Base-by-base conservation (phyloP, 2,329 filamentous ascomycete genomes). In the Trichocomaceae sp. region DNA sequence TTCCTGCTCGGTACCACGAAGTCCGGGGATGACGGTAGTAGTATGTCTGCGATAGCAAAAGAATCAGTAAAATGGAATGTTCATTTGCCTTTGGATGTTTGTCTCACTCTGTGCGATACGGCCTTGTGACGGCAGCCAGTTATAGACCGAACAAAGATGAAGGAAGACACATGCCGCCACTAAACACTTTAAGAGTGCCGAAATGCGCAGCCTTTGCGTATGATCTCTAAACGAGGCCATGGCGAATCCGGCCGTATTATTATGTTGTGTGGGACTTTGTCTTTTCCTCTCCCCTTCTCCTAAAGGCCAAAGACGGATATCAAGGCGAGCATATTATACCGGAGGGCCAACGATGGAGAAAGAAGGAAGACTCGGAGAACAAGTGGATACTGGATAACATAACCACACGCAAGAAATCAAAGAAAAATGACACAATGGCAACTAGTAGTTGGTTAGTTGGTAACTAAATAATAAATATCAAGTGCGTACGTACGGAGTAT, bases 221-320 rank as follows among this genome's bases (percentile, higher is more conserved):
- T 52, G 54, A 42, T 56, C 54, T 51, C 54, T 47, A 17, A 56
- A 56, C 4, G 46, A 45, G 35, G 37, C 54, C 54, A 56, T 56
- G 23, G 13, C 15, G 54, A 31, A 26, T n/a, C 26, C 22, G 22
- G 7, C 6, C 12, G 29, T 33, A 9, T 33, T 33, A 2, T 35
- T 15, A 13, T 15, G 31, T 35, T 15, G 31, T 13, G 31, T 33
- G 29, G 12, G 12, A 2, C 29, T 12, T 10, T 33, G 10, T 35
- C 31, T 35, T 8, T 13, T 9, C 12, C 31, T 35, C 31, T 35
- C 31, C 12, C 31, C 31, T n/a, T n/a, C n/a, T n/a, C n/a, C n/a
- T n/a, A n/a, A n/a, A n/a, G n/a, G n/a, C n/a, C n/a, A n/a, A n/a
- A n/a, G n/a, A n/a, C n/a, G n/a, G n/a, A n/a, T n/a, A n/a, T n/a